Evolutionary conservation across 1,139 yeast species (phyloP).

Genomic region (Hyphopichia khmerensis): DNA sequence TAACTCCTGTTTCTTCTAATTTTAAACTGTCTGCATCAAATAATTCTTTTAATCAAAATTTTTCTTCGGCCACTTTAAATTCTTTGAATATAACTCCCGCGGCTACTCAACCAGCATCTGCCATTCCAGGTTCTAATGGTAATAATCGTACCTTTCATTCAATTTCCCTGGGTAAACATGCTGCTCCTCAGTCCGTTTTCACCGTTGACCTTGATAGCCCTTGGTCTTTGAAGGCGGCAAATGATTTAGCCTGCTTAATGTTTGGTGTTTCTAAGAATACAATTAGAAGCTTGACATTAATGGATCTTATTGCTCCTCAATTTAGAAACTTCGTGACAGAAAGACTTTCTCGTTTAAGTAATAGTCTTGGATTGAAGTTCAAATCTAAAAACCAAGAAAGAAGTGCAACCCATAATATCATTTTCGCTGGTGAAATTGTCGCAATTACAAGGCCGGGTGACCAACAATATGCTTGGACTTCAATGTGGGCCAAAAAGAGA

Average conservation of each 20-base stretch:
- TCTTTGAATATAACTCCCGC: slow-evolving; percentile 7
- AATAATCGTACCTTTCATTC: slow-evolving; percentile 55
- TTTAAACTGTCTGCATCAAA: background rate
- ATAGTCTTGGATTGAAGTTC: slow-evolving; percentile 25
- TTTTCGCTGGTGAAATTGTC: slow-evolving; percentile 56
- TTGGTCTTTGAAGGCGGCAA: slow-evolving; percentile 80
- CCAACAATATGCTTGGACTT: slow-evolving; percentile 66
- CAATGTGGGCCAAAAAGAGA: slow-evolving; percentile 83
- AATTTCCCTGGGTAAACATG: slow-evolving; percentile 62
- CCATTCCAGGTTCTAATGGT: slow-evolving; percentile 7
- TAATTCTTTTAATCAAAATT: slow-evolving; percentile 2
- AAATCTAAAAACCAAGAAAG: slow-evolving; percentile 9
- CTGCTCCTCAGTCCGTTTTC: slow-evolving; percentile 78
- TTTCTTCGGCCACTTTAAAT: slow-evolving; percentile 20
- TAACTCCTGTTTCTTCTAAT: slow-evolving; percentile 4
- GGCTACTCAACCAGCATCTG: slow-evolving; percentile 6
- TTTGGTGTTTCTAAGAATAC: slow-evolving; percentile 76
- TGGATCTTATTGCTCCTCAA: slow-evolving; percentile 77
- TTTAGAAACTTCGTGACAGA: slow-evolving; percentile 65
- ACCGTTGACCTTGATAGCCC: slow-evolving; percentile 78
- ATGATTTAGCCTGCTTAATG: slow-evolving; percentile 84
- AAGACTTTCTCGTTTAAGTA: slow-evolving; percentile 42
- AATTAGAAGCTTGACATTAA: slow-evolving; percentile 59
- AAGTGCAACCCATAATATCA: slow-evolving; percentile 25
- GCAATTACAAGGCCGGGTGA: slow-evolving; percentile 54